Percentiles rank a stretch among this genome's conserved stretches.
phyloP scores from a whole-genome alignment of 495 filamentous ascomycete species.

The Penicillium antarcticum region DNA sequence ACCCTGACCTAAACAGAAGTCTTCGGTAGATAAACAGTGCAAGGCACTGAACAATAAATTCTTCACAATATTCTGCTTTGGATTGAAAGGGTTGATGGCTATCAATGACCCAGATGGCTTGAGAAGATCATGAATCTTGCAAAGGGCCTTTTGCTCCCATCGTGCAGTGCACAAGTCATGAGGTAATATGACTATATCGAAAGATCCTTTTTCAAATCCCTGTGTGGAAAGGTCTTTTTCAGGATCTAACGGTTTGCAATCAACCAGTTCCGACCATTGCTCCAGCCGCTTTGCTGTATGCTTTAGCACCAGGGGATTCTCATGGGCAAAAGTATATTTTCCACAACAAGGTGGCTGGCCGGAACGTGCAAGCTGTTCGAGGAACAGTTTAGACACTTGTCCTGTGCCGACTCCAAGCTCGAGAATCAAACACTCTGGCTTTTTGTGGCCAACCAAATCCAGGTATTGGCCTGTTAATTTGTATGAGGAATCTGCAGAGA shows the following conservation, averaged over 20 bases:
- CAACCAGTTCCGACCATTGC: conserved; percentile 24
- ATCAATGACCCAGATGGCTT: conserved; percentile 25
- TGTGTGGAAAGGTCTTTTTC: conserved; percentile 28
- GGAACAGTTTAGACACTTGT: conserved; percentile 9
- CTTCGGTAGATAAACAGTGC: background rate
- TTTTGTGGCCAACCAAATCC: conserved; percentile 22
- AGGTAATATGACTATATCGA: conserved; percentile 43
- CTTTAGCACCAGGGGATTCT: conserved; percentile 15
- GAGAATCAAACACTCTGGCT: conserved; percentile 28
- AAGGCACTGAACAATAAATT: conserved; percentile 7
- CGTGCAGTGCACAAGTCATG: conserved; percentile 43
- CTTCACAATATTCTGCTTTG: conserved; percentile 5
- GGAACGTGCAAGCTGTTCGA: background rate
- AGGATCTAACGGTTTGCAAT: conserved; percentile 38
- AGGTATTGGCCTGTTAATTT: conserved; percentile 11
- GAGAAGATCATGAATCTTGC: conserved; percentile 30
- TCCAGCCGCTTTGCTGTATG: conserved; percentile 23
- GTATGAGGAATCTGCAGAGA: conserved; percentile 3
- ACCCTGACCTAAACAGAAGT: background rate
- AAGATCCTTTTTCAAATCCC: conserved; percentile 26
- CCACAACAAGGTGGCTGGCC: background rate
- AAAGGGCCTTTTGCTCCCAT: conserved; percentile 29
- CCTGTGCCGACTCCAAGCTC: conserved; percentile 39
- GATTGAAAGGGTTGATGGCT: conserved; percentile 9
- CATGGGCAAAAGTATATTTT: conserved; percentile 13